Percentiles rank a stretch among this genome's conserved stretches.
Evolutionary conservation across 176 grass and related monocot genomes (phyloP).

Genomic region (Oryza punctata): DNA sequence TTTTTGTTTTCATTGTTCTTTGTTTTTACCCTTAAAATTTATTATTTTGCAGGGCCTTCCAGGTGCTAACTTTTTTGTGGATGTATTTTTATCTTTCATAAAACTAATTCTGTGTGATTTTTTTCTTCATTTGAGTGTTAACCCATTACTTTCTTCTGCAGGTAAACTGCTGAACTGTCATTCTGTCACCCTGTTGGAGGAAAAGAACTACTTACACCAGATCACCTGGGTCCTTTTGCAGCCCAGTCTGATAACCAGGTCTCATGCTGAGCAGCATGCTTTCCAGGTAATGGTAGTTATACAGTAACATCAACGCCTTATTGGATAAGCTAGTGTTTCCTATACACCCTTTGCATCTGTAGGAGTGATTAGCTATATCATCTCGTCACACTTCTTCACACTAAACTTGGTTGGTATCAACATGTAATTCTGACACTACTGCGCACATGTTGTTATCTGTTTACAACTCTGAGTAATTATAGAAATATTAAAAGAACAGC

Average conservation of each 20-base stretch:
- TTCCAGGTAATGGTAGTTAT: slow-evolving; percentile 37
- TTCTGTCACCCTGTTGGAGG: neutral
- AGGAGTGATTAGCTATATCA: neutral
- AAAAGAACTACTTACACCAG: neutral
- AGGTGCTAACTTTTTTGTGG: slow-evolving; percentile 48
- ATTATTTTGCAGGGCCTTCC: slow-evolving; percentile 78
- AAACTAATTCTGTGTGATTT: slow-evolving; percentile 21
- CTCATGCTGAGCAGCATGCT: slow-evolving; percentile 3
- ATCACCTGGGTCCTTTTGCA: neutral
- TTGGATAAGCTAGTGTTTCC: neutral
- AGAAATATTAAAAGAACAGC: neutral
- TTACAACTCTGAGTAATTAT: neutral
- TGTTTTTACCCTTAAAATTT: slow-evolving; percentile 35
- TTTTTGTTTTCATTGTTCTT: slow-evolving; percentile 29
- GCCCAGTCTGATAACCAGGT: neutral
- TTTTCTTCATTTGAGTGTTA: slow-evolving; percentile 22
- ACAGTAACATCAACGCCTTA: neutral
- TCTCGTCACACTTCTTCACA: neutral
- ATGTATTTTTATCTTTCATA: slow-evolving; percentile 31
- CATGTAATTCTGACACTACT: neutral
- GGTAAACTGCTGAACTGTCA: slow-evolving; percentile 34
- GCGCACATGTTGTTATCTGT: neutral
- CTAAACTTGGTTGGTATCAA: neutral
- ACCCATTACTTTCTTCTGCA: slow-evolving; percentile 35
- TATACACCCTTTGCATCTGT: neutral